Conservation (phyloP, 139 green algal species). For the Chlorella sp. region DNA sequence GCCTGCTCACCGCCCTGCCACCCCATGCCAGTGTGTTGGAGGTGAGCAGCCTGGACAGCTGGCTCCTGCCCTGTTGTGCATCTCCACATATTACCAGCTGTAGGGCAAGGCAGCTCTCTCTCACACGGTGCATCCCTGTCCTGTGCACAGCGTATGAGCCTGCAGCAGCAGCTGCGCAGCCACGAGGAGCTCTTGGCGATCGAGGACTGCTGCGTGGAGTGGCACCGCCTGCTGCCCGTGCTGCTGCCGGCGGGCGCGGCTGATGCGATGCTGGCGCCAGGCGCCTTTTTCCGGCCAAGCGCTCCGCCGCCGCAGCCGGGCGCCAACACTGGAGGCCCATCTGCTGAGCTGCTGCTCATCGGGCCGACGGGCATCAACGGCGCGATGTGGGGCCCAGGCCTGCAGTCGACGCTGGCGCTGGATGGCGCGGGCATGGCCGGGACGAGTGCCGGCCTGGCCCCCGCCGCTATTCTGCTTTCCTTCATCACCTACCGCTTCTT, state of each 20-base stretch:
- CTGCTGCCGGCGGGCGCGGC: conserved; percentile 6
- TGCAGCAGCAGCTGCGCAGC: not conserved
- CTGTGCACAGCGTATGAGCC: not conserved
- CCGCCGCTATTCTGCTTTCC: conserved; percentile 42
- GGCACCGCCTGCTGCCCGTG: conserved; percentile 50
- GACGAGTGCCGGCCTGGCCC: conserved; percentile 14
- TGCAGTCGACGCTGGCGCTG: too few relatives aligned
- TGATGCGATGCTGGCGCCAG: not conserved
- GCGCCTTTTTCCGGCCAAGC: conserved; percentile 28
- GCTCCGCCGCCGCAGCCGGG: not conserved
- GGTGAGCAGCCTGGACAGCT: not conserved
- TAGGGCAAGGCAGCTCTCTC: too few relatives aligned
- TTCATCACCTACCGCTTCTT: conserved; percentile 50
- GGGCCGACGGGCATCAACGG: too few relatives aligned
- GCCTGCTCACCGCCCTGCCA: conserved; percentile 38
- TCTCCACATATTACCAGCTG: too few relatives aligned
- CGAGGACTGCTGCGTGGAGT: conserved; percentile 37
- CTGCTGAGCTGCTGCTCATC: too few relatives aligned
- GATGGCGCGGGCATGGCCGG: not conserved
- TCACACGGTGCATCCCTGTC: not conserved
- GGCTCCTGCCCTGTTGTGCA: not conserved
- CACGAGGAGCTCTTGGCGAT: conserved; percentile 22
- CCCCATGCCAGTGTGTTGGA: conserved; percentile 23
- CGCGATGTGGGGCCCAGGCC: too few relatives aligned
- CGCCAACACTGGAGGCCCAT: too few relatives aligned